Conservation (phyloP, 2,329 filamentous ascomycete species). For the Rhinocladiella similis region DNA sequence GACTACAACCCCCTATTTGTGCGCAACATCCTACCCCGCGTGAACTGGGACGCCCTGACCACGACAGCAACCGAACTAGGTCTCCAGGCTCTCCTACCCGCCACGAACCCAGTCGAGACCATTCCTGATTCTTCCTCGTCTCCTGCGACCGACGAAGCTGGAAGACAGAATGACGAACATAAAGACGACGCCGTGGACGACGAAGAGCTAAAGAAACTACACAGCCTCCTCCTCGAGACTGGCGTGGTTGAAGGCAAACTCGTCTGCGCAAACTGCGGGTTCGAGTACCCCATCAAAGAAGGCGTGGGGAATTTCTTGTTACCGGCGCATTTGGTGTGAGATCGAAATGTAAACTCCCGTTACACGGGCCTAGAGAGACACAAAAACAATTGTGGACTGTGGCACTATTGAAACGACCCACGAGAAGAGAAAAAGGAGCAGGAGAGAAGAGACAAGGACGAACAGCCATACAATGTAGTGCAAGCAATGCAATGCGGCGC, state of each 20-base stretch:
- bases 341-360: not conserved
- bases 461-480: no score
- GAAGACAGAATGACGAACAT: not conserved
- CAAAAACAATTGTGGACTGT: not conserved
- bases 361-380: not conserved
- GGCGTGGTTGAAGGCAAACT: conserved; percentile 85
- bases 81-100: conserved; percentile 30
- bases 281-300: conserved; percentile 92
- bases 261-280: conserved; percentile 85
- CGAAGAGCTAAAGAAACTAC: conserved; percentile 71
- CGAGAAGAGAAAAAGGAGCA: no score
- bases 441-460: no score
- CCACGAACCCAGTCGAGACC: conserved; percentile 30
- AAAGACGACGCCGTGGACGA: conserved; percentile 50
- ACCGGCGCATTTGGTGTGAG: conserved; percentile 75
- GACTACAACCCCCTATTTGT: conserved; percentile 80
- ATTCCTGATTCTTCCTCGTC: no score
- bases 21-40: conserved; percentile 77
- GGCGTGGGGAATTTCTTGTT: conserved; percentile 95
- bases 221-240: conserved; percentile 82
- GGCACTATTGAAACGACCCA: no score
- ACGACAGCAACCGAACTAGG: conserved; percentile 74
- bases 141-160: conserved; percentile 13
- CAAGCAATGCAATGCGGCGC: no score
- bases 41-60: conserved; percentile 84